phyloP scores from a whole-genome alignment of 805 yeast genomes.

The Suhomyces tanzawaensis region DNA sequence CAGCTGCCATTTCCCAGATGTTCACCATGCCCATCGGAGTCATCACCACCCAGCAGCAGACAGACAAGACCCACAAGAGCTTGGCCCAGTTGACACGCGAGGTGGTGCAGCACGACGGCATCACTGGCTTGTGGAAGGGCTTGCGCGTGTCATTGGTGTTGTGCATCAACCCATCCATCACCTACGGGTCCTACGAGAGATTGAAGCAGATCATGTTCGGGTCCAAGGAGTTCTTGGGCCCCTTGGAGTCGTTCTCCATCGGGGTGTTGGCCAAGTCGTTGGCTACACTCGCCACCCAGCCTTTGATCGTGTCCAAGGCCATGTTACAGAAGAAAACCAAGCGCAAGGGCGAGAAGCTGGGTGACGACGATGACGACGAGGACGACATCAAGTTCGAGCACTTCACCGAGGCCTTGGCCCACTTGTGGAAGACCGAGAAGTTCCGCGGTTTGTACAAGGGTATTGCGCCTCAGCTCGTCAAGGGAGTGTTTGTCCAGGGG shows the following conservation, averaged over 20 bases:
- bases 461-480: constrained; percentile 70
- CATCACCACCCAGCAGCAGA: constrained; percentile 61
- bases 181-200: constrained; percentile 77
- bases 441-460: constrained; percentile 72
- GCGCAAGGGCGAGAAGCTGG: constrained; percentile 11
- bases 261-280: constrained; percentile 81
- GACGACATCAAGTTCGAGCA: constrained; percentile 47
- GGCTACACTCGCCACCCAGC: constrained; percentile 81
- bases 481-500: constrained; percentile 85
- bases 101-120: constrained; percentile 61
- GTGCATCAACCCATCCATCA: constrained; percentile 81
- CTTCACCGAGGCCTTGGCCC: constrained; percentile 61
- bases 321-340: constrained; percentile 58
- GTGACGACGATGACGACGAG: constrained; percentile 27
- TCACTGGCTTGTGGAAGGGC: constrained; percentile 78
- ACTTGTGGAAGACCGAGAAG: constrained; percentile 65
- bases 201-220: constrained; percentile 52
- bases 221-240: constrained; percentile 45
- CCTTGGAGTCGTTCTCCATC: constrained; percentile 62
- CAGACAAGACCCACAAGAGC: constrained; percentile 40
- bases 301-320: constrained; percentile 80
- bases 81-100: constrained; percentile 39
- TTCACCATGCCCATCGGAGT: constrained; percentile 82
- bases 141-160: constrained; percentile 75
- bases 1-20: constrained; percentile 78